A percentile compares a stretch with the other conserved stretches of the same genome.
These are phyloP conservation scores for Xylaria sp. DNA, from an alignment of 2,329 filamentous ascomycete genomes.

Conservation along the genomic window DNA sequence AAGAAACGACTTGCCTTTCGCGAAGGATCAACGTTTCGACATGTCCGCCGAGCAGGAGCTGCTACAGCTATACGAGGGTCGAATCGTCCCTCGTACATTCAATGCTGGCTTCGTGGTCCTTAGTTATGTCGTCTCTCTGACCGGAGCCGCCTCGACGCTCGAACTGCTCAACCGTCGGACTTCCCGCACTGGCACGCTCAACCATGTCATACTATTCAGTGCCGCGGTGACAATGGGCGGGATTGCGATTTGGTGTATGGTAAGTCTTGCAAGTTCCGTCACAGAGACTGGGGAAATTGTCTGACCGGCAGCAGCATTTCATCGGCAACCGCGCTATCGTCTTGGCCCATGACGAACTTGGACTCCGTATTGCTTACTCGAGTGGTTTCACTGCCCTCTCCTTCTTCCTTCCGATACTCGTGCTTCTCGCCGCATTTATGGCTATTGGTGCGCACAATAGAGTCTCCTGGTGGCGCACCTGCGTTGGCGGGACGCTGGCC, in stretches of 20 bases:
- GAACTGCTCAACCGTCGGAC: constrained; percentile 80
- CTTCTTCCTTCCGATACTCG: constrained; percentile 77
- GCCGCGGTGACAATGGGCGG: constrained; percentile 74
- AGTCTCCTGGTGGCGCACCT: constrained; percentile 61
- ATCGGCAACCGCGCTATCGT: constrained; percentile 81
- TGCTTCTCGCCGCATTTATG: constrained; percentile 73
- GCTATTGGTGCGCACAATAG: constrained; percentile 64
- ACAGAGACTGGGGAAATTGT: constrained; percentile 28
- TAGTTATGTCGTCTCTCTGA: constrained; percentile 75
- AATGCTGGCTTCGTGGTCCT: constrained; percentile 67
- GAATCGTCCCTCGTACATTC: constrained; percentile 53
- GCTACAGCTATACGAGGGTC: constrained; percentile 45
- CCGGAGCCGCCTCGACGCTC: constrained; percentile 77
- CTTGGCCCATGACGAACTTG: constrained; percentile 62
- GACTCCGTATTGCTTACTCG: constrained; percentile 75
- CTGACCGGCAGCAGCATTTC: constrained; percentile 67
- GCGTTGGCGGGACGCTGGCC: constrained; percentile 67
- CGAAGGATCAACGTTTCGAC: constrained; percentile 5
- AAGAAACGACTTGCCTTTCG: background rate
- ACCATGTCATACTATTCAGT: constrained; percentile 66
- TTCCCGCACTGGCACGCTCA: constrained; percentile 67
- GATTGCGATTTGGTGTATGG: constrained; percentile 74
- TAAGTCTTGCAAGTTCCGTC: constrained; percentile 34
- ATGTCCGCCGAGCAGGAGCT: constrained; percentile 38
- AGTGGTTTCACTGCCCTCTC: constrained; percentile 73